phyloP scores from a whole-genome alignment of 768 basidiomycete species.

The Mycena maculata region DNA sequence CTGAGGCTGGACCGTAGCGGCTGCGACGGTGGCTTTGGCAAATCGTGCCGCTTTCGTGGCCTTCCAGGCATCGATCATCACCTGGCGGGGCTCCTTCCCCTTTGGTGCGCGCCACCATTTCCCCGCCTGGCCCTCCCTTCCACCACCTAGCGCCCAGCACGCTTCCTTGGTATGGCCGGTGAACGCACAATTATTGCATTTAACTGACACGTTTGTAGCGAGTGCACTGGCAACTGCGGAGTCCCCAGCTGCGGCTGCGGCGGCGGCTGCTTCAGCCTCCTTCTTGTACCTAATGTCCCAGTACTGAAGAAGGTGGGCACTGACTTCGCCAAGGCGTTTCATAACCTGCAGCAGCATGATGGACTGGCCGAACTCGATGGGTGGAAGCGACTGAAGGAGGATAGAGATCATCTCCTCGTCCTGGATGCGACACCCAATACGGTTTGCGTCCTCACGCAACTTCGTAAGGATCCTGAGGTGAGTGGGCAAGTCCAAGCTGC shows the following conservation, averaged over 20 bases:
- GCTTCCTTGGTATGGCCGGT: constrained; percentile 3
- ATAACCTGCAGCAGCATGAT: no score
- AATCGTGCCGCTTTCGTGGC: background rate
- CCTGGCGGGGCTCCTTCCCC: constrained; percentile 14
- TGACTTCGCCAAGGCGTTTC: no score
- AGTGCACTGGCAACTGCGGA: background rate
- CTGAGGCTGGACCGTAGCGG: background rate
- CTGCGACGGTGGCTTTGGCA: background rate
- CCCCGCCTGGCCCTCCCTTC: constrained; percentile 22
- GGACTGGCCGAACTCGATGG: no score
- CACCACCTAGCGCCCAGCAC: constrained; percentile 22
- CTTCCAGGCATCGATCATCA: background rate
- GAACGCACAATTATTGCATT: background rate
- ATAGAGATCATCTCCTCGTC: no score
- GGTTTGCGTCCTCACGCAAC: background rate
- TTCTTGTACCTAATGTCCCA: no score
- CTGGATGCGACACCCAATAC: no score
- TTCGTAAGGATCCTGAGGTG: constrained; percentile 22
- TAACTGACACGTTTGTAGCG: background rate
- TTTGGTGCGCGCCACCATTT: constrained; percentile 12
- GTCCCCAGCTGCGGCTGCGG: background rate
- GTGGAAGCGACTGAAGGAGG: no score
- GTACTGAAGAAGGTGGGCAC: no score
- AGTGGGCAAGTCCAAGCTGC: background rate
- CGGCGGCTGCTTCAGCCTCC: background rate